Evolutionary conservation across 768 basidiomycete species (phyloP).

Genomic region (Mycena galericulata): DNA sequence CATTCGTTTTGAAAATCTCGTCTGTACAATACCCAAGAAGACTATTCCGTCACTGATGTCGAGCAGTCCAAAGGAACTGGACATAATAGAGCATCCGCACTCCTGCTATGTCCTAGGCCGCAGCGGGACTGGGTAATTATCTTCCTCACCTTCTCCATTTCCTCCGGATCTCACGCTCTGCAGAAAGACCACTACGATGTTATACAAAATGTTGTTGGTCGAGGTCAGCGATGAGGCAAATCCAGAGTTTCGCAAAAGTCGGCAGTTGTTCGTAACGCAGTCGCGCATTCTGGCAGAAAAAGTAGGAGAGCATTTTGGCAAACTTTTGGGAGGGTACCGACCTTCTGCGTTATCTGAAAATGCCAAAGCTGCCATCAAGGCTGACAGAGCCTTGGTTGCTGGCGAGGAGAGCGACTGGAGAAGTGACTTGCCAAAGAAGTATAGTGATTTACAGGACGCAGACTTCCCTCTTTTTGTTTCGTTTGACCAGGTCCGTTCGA

Average conservation of each 20-base stretch:
- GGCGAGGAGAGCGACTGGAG: constrained; percentile 57
- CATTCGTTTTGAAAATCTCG: constrained; percentile 36
- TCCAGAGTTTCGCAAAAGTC: constrained; percentile 45
- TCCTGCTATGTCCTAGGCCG: constrained; percentile 61
- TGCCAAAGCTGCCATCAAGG: constrained; percentile 27
- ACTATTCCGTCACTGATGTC: neutral
- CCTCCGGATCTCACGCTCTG: neutral
- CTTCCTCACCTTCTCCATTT: neutral
- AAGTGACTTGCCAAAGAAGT: constrained; percentile 62
- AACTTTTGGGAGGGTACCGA: constrained; percentile 41
- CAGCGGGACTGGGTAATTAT: constrained; percentile 62
- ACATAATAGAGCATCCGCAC: constrained; percentile 53
- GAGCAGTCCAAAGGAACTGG: constrained; percentile 44
- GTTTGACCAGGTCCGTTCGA: constrained; percentile 65
- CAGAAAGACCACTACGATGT: constrained; percentile 23
- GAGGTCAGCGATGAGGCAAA: constrained; percentile 9
- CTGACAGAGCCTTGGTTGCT: constrained; percentile 45
- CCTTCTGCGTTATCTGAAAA: constrained; percentile 17
- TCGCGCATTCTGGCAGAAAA: constrained; percentile 59
- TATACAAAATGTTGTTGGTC: constrained; percentile 24
- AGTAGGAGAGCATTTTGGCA: constrained; percentile 61
- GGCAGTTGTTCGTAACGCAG: constrained; percentile 66
- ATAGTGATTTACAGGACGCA: constrained; percentile 65
- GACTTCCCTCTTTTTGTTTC: constrained; percentile 82
- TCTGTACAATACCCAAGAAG: neutral